These are phyloP conservation scores for Colletotrichum musicola DNA, from an alignment of 2,329 filamentous ascomycete species.

Conservation along the genomic window DNA sequence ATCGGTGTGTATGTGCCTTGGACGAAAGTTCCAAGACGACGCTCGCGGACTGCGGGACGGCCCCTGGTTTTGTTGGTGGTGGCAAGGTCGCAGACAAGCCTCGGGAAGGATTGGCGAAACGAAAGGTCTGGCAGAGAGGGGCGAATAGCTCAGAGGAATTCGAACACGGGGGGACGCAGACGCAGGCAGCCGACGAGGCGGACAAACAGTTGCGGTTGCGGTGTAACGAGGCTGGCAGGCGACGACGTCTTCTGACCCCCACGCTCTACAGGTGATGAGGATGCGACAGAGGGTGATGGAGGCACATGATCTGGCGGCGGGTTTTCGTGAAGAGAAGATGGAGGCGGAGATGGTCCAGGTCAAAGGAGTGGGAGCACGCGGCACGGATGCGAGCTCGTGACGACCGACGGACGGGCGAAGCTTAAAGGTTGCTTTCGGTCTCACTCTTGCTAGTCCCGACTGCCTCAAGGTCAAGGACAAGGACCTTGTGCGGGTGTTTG, in stretches of 20 bases:
- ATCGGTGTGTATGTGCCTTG: constrained; percentile 32
- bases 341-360: constrained; percentile 1
- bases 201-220: neutral
- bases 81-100: neutral
- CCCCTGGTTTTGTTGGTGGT: constrained; percentile 24
- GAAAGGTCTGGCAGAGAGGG: neutral
- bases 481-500: neutral
- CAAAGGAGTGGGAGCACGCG: constrained; percentile 31
- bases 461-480: no score
- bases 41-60: constrained; percentile 10
- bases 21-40: constrained; percentile 32
- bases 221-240: constrained; percentile 35
- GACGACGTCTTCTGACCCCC: constrained; percentile 37
- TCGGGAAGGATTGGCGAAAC: neutral
- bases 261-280: constrained; percentile 35
- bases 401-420: constrained; percentile 19
- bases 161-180: no score
- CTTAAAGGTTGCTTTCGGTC: constrained; percentile 32
- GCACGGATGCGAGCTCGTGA: constrained; percentile 31
- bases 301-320: constrained; percentile 35
- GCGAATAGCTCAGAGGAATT: neutral
- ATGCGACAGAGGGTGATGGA: constrained; percentile 18
- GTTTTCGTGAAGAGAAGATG: constrained; percentile 6
- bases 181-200: neutral
- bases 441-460: neutral